A percentile compares a stretch with the other conserved stretches of the same genome.
phyloP scores from a whole-genome alignment of 495 filamentous ascomycete species.

The Aspergillus nanangensis region DNA sequence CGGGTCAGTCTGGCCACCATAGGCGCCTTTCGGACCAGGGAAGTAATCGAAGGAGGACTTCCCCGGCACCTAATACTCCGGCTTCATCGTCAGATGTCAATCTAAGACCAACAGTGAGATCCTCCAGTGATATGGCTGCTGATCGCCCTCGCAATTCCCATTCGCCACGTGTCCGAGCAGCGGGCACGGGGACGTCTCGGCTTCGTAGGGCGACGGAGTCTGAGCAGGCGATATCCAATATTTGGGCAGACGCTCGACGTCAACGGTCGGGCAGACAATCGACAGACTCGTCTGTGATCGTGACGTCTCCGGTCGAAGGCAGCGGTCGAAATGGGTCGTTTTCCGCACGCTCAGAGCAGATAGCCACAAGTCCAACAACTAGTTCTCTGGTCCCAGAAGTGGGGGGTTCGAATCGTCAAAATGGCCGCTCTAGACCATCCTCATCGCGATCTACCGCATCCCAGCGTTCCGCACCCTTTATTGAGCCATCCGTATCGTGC shows the following conservation, averaged over 20 bases:
- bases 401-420: conserved; percentile 19
- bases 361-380: conserved; percentile 12
- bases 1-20: conserved; percentile 31
- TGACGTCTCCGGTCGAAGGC: conserved; percentile 10
- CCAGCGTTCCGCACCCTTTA: conserved; percentile 31
- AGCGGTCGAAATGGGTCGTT: conserved; percentile 3
- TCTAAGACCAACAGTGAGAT: conserved; percentile 32
- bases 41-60: conserved; percentile 27
- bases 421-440: conserved; percentile 27
- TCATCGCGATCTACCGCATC: conserved; percentile 30
- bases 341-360: conserved; percentile 8
- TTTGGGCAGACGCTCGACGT: conserved; percentile 21
- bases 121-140: conserved; percentile 39
- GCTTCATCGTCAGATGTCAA: conserved; percentile 36
- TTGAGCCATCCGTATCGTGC: conserved; percentile 71
- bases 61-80: conserved; percentile 27
- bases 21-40: conserved; percentile 50
- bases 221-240: conserved; percentile 29
- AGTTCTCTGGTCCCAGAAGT: conserved; percentile 18
- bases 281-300: conserved; percentile 13
- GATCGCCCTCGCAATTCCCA: conserved; percentile 31
- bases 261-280: conserved; percentile 17
- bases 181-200: conserved; percentile 24
- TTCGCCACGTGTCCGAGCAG: conserved; percentile 14
- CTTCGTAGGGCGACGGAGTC: conserved; percentile 35